Conservation (phyloP, 2,329 filamentous ascomycete species). For the Talaromyces atroroseus region DNA sequence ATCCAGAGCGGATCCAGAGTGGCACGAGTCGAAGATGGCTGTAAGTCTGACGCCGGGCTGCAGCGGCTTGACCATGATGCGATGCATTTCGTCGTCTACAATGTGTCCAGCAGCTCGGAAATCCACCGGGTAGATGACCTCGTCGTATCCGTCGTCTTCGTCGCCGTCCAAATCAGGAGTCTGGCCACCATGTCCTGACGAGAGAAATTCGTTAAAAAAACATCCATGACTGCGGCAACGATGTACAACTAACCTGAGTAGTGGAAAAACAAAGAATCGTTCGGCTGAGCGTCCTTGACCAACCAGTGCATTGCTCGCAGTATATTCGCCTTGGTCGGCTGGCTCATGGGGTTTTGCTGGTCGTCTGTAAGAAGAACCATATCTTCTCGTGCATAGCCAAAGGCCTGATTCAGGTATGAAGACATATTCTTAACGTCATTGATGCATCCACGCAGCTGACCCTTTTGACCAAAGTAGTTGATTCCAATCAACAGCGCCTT, state of each 20-base stretch:
- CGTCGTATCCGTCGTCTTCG: constrained; percentile 71
- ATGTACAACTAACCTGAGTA: constrained; percentile 66
- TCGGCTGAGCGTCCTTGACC: constrained; percentile 84
- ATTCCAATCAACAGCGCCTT: constrained; percentile 92
- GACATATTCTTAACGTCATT: constrained; percentile 99
- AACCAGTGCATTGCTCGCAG: constrained; percentile 96
- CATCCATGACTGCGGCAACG: background rate
- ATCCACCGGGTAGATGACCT: constrained; percentile 74
- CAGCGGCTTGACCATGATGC: constrained; percentile 69
- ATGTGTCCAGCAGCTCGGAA: constrained; percentile 66
- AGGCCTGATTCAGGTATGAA: constrained; percentile 77
- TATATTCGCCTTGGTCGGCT: constrained; percentile 94
- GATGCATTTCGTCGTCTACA: constrained; percentile 73
- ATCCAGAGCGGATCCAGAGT: constrained; percentile 62
- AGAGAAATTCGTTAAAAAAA: background rate
- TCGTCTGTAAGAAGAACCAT: constrained; percentile 97
- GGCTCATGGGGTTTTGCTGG: constrained; percentile 94
- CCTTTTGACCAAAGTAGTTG: constrained; percentile 92
- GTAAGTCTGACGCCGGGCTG: constrained; percentile 73
- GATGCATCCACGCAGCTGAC: constrained; percentile 87
- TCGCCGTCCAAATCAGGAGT: constrained; percentile 68
- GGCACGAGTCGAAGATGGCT: constrained; percentile 64
- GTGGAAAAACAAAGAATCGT: constrained; percentile 96
- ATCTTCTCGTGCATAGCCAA: constrained; percentile 88
- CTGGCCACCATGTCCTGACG: constrained; percentile 66